Conservation (phyloP, 2,329 filamentous ascomycete species). For the Cercospora berteroae region DNA sequence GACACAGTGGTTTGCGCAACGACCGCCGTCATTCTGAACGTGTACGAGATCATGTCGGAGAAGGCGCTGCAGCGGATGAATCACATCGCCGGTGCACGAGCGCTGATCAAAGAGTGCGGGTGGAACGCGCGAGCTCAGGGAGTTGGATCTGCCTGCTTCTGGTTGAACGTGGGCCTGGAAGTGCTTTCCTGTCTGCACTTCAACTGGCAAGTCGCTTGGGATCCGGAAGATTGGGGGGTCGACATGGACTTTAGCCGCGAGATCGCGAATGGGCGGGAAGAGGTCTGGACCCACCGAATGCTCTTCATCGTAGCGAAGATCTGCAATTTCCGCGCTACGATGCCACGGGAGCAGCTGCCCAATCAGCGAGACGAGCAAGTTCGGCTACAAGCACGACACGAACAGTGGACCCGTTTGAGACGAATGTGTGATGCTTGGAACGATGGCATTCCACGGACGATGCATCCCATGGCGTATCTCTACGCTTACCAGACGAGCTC, state of each 20-base stretch:
- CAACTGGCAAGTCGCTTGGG: slow-evolving; percentile 83
- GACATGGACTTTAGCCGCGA: slow-evolving; percentile 68
- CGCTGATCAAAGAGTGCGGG: slow-evolving; percentile 82
- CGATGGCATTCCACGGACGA: slow-evolving; percentile 72
- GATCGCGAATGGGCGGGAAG: slow-evolving; percentile 64
- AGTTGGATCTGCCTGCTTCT: slow-evolving; percentile 85
- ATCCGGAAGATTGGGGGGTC: slow-evolving; percentile 85
- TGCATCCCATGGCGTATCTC: slow-evolving; percentile 81
- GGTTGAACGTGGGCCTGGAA: slow-evolving; percentile 89
- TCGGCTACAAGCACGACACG: slow-evolving; percentile 61
- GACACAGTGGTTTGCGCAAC: slow-evolving; percentile 82
- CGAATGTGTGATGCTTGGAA: slow-evolving; percentile 82
- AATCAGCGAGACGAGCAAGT: slow-evolving; percentile 63
- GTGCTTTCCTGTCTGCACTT: slow-evolving; percentile 83
- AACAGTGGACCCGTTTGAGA: slow-evolving; percentile 79
- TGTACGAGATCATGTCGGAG: slow-evolving; percentile 91
- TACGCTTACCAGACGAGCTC: slow-evolving; percentile 64
- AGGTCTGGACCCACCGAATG: slow-evolving; percentile 84
- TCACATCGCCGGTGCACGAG: slow-evolving; percentile 80
- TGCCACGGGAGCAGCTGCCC: slow-evolving; percentile 54
- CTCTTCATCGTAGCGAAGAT: slow-evolving; percentile 86
- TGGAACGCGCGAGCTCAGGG: slow-evolving; percentile 80
- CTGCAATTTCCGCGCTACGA: slow-evolving; percentile 75
- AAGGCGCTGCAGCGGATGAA: slow-evolving; percentile 77
- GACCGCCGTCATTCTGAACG: slow-evolving; percentile 82